A percentile compares a stretch with the other conserved stretches of the same genome.
These are phyloP conservation scores for Nakazawaea ambrosiae DNA, from an alignment of 805 yeast genomes.

Conservation along the genomic window DNA sequence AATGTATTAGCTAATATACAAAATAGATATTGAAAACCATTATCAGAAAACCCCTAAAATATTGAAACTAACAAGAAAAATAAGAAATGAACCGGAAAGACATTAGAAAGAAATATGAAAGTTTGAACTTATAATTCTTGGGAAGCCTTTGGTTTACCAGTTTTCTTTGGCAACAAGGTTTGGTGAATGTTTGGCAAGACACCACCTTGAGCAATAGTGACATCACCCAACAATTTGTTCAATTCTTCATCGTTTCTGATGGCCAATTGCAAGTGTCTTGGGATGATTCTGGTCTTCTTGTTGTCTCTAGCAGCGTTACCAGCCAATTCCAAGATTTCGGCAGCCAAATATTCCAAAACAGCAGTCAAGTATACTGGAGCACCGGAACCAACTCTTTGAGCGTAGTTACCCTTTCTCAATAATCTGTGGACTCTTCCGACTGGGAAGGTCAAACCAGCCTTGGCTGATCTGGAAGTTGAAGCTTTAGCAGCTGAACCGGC, in stretches of 20 bases:
- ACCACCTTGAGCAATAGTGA: slow-evolving; percentile 98
- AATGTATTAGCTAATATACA: no score
- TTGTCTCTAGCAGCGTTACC: slow-evolving; percentile 98
- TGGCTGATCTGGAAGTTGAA: slow-evolving; percentile 95
- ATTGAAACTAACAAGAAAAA: background rate
- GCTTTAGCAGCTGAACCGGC: slow-evolving; percentile 94
- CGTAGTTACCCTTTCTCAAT: slow-evolving; percentile 94
- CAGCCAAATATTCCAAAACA: slow-evolving; percentile 93
- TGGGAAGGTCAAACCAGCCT: slow-evolving; percentile 99
- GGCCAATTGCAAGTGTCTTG: slow-evolving; percentile 98
- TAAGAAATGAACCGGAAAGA: background rate
- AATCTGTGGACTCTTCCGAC: slow-evolving; percentile 99
- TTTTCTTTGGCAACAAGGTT: slow-evolving; percentile 69
- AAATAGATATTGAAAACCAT: no score
- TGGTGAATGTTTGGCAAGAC: slow-evolving; percentile 96
- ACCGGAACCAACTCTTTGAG: slow-evolving; percentile 98
- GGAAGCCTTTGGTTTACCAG: slow-evolving; percentile 48
- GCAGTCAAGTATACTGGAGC: slow-evolving; percentile 98
- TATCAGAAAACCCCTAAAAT: background rate
- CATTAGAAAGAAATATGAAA: background rate
- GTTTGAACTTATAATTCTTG: slow-evolving; percentile 54
- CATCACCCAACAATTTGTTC: slow-evolving; percentile 87
- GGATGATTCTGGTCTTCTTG: slow-evolving; percentile 98
- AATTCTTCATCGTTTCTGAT: slow-evolving; percentile 98
- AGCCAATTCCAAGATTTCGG: slow-evolving; percentile 96